phyloP scores from a whole-genome alignment of 1,139 yeast genomes.

The Saccharomycopsis crataegensis region DNA sequence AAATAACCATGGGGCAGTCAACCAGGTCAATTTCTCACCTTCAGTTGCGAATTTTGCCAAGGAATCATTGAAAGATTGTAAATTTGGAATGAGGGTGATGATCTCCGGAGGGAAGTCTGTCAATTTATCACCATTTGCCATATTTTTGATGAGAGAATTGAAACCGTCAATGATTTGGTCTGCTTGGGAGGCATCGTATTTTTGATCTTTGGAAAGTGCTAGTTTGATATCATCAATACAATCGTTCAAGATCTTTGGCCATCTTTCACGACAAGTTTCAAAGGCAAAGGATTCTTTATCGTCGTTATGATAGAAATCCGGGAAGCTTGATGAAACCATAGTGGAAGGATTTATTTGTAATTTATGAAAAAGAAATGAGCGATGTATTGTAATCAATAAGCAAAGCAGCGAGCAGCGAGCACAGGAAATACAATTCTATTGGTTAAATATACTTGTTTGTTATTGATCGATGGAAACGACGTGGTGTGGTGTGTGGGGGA shows the following conservation, averaged over 20 bases:
- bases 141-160: constrained; percentile 31
- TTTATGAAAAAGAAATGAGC: no score
- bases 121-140: constrained; percentile 36
- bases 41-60: not conserved
- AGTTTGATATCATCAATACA: constrained; percentile 50
- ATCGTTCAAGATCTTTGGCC: constrained; percentile 77
- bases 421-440: no score
- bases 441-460: no score
- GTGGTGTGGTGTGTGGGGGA: no score
- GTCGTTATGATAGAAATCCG: constrained; percentile 35
- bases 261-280: constrained; percentile 69
- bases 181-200: constrained; percentile 23
- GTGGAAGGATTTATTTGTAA: no score
- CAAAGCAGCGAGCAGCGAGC: no score
- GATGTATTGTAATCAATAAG: no score
- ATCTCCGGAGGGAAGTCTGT: constrained; percentile 38
- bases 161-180: constrained; percentile 35
- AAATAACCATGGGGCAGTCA: constrained; percentile 86
- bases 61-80: constrained; percentile 44
- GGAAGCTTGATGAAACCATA: not conserved
- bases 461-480: no score
- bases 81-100: constrained; percentile 35
- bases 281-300: constrained; percentile 76
- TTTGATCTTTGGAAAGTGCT: not conserved
- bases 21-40: constrained; percentile 48